phyloP scores from a whole-genome alignment of 805 yeast species.

The Lipomyces sp. region DNA sequence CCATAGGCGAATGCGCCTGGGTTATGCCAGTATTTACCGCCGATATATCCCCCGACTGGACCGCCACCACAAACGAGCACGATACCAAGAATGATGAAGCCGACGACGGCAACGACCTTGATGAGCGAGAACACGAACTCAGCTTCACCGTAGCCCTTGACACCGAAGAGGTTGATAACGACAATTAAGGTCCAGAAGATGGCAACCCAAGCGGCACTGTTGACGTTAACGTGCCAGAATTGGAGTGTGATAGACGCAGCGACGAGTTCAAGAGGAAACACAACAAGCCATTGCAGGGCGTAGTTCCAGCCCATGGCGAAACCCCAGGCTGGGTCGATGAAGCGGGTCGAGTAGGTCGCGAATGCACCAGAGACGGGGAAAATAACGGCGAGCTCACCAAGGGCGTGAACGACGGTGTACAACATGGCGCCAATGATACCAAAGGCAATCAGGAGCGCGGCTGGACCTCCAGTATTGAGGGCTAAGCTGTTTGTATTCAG shows the following conservation, averaged over 20 bases:
- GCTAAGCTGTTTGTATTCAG: constrained; percentile 39
- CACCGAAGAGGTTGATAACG: constrained; percentile 59
- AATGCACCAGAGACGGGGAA: constrained; percentile 69
- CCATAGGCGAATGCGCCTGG: constrained; percentile 66
- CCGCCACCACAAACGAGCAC: constrained; percentile 63
- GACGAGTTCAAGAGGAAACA: constrained; percentile 68
- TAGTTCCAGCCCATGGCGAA: constrained; percentile 77
- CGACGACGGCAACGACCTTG: constrained; percentile 62
- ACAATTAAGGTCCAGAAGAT: constrained; percentile 59
- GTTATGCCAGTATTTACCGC: constrained; percentile 61
- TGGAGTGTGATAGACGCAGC: constrained; percentile 63
- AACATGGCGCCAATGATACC: constrained; percentile 57
- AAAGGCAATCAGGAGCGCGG: constrained; percentile 57
- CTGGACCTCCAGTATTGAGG: constrained; percentile 58
- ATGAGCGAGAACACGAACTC: constrained; percentile 64
- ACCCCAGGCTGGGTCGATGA: constrained; percentile 70
- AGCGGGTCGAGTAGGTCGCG: constrained; percentile 63
- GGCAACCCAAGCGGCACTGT: constrained; percentile 63
- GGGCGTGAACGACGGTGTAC: constrained; percentile 56
- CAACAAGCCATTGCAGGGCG: constrained; percentile 65
- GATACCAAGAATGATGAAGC: constrained; percentile 65
- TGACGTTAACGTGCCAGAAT: constrained; percentile 56
- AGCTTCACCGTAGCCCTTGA: constrained; percentile 67
- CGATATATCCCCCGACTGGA: constrained; percentile 61
- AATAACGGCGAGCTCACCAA: constrained; percentile 68